A percentile compares a stretch with the other conserved stretches of the same genome.
phyloP scores from a whole-genome alignment of 2,329 filamentous ascomycete genomes.

The Pseudohalonectria lignicola region DNA sequence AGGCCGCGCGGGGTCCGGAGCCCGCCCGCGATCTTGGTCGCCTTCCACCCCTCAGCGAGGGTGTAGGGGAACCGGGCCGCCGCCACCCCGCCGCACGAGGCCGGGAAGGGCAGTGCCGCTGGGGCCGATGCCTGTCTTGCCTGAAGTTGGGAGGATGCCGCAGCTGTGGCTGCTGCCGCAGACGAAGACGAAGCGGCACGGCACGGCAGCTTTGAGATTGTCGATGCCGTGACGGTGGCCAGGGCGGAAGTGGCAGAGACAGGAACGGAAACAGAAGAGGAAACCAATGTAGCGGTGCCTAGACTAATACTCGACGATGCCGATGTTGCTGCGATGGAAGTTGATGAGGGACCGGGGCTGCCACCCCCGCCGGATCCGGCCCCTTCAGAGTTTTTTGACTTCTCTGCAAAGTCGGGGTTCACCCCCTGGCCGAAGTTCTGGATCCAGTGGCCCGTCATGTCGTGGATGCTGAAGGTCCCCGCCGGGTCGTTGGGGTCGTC shows the following conservation, averaged over 20 bases:
- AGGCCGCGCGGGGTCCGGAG: slow-evolving; percentile 17
- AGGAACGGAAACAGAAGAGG: no score
- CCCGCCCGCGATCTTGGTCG: slow-evolving; percentile 20
- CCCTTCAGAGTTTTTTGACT: not conserved
- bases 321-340: not conserved
- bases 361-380: not conserved
- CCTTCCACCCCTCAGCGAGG: slow-evolving; percentile 19
- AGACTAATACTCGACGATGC: no score
- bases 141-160: no score
- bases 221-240: no score
- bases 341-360: not conserved
- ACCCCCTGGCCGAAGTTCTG: slow-evolving; percentile 22
- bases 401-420: slow-evolving; percentile 18
- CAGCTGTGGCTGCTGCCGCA: not conserved
- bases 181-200: not conserved
- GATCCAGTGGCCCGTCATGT: slow-evolving; percentile 27
- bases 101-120: slow-evolving; percentile 13
- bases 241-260: no score
- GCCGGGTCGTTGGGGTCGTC: slow-evolving; percentile 22
- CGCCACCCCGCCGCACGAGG: slow-evolving; percentile 16
- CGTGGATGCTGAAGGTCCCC: slow-evolving; percentile 29
- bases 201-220: no score
- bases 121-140: not conserved
- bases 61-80: slow-evolving; percentile 15
- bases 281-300: no score